Conservation (phyloP, 257 asterid genomes). For the Ballota nigra region DNA sequence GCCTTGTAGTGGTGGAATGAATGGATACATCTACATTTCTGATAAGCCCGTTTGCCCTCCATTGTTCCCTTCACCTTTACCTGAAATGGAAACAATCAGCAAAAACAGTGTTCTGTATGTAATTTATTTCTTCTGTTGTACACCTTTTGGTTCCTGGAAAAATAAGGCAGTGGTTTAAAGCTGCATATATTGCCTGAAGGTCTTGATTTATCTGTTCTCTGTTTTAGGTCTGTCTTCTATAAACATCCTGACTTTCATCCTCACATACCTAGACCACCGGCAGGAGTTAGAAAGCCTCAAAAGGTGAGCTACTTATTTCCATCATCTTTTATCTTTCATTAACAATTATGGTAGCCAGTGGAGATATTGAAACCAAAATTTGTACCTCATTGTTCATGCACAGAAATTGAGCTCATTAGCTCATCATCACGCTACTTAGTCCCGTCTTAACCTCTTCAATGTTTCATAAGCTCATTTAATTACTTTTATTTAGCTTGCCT, state of each 20-base stretch:
- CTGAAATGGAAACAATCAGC: constrained; percentile 37
- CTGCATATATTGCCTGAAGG: constrained; percentile 2
- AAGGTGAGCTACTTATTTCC: constrained; percentile 35
- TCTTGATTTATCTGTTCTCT: not conserved
- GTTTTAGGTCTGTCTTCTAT: constrained; percentile 50
- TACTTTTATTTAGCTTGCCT: constrained; percentile 16
- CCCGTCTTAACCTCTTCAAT: too few species aligned
- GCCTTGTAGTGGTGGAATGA: constrained; percentile 58
- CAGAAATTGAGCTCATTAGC: too few species aligned
- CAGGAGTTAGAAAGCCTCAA: constrained; percentile 43
- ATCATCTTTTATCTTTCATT: not conserved
- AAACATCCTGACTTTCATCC: constrained; percentile 48
- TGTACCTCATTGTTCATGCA: too few species aligned
- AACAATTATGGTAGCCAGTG: not conserved
- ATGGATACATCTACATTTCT: constrained; percentile 47
- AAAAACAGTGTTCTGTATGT: constrained; percentile 56
- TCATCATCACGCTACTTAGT: too few species aligned
- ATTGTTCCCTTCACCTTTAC: constrained; percentile 44
- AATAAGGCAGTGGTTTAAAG: too few species aligned
- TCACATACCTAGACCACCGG: constrained; percentile 48
- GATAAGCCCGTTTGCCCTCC: constrained; percentile 42
- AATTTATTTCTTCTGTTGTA: not conserved
- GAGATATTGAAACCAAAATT: constrained; percentile 2
- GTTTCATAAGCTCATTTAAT: too few species aligned
- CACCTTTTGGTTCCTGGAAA: not conserved